Base-by-base conservation (phyloP, 176 grass and related monocot species). In the Oryza rufipogon region DNA sequence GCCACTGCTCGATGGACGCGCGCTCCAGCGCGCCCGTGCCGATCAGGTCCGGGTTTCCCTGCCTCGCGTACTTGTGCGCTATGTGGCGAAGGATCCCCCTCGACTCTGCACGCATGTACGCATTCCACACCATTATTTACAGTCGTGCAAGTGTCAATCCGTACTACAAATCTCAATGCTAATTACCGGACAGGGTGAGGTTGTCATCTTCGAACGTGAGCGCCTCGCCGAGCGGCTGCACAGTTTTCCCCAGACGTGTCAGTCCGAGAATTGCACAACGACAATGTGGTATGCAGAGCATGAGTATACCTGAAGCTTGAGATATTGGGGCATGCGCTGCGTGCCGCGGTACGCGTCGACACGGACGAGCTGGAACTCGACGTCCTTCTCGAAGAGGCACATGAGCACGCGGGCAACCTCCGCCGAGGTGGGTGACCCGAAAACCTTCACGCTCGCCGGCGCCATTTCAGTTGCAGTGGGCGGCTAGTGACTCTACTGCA, bases 1-100 rank as follows among this genome's bases (percentile, higher is more conserved):
- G 95, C 95, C 95, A 98, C 79, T 98, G 95, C 81, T 98, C 95
- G 68, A 98, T 98, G 81, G 92, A 84, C 44, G 95, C 90, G 33
- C 95, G 88, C 86, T 98, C 92, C 36, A 98, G 91, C 38, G 92
- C 85, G 8, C 95, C 95, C 16, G 88, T 51, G 52, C 92, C 92
- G 39, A 98, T 88, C 58, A 98, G 85, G 33, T 95, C 76, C 33
- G 78, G 86, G 89, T 95, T 86, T 54, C 92, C 92, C 72, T 93
- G 71, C 63, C 66, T 91, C 20, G 87, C 76, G 82, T 98, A 98
- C 70, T 89, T 87, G 81, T 98, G 82, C 11, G 95, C 86, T 49
- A 98, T 80, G 84, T 93, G 89, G 4, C 95, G 92, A 74, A 94
- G 94, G 82, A 95, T 98, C 6, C 86, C 85, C 73, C 95, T 63